A percentile compares a stretch with the other conserved stretches of the same genome.
These are phyloP conservation scores for Murraya koenigii DNA, from an alignment of 345 rosid species.

Conservation along the genomic window DNA sequence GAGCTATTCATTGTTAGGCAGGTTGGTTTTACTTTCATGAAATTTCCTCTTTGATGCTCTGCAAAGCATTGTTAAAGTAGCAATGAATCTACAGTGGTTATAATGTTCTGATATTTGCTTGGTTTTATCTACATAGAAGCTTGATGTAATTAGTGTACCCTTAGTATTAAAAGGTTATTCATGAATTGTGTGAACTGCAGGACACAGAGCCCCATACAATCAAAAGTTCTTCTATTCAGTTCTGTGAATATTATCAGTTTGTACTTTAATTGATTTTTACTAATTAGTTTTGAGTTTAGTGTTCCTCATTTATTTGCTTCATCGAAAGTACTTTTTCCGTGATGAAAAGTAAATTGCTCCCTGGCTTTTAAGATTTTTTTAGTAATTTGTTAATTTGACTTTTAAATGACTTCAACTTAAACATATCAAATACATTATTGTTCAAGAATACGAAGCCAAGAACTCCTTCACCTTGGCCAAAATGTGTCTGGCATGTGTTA, in stretches of 20 bases:
- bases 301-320: slow-evolving; percentile 1
- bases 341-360: not conserved
- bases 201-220: not conserved
- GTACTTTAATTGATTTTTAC: not conserved
- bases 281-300: not conserved
- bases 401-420: not conserved
- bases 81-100: not conserved
- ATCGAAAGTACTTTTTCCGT: not conserved
- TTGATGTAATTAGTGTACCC: not conserved
- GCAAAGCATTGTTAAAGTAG: not conserved
- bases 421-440: not conserved
- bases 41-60: not conserved
- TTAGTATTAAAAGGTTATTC: not conserved
- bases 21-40: slow-evolving; percentile 45
- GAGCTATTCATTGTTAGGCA: slow-evolving; percentile 95
- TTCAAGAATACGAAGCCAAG: not conserved
- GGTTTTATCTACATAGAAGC: not conserved
- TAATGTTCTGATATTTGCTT: not conserved
- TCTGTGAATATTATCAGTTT: too few species aligned
- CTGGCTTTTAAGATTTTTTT: slow-evolving; percentile 7
- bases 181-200: not conserved
- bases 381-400: not conserved
- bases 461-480: not conserved
- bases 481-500: not conserved
- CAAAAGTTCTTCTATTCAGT: too few species aligned